These are phyloP conservation scores for Blastobotrys malaysiensis DNA, from an alignment of 1,139 yeast species.

Conservation along the genomic window DNA sequence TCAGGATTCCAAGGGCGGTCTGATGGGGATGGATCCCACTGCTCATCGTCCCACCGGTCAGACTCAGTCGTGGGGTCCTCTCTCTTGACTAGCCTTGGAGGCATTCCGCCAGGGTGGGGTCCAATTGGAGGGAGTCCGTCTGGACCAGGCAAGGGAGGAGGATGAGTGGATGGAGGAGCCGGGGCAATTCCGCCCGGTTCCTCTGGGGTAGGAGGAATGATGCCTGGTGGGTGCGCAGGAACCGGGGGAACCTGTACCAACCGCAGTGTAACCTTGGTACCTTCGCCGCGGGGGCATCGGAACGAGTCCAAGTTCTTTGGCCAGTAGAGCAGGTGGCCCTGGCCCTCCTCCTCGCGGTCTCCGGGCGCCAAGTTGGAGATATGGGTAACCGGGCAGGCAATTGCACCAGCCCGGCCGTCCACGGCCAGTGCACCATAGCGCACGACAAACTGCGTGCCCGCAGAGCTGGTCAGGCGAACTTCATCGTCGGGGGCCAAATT, in stretches of 20 bases:
- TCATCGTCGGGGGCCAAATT: not conserved
- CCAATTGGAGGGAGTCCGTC: not conserved
- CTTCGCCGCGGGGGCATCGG: not conserved
- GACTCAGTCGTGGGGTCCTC: not conserved
- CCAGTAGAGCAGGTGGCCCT: not conserved
- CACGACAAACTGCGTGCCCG: not conserved
- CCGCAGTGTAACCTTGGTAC: not conserved
- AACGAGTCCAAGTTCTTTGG: not conserved
- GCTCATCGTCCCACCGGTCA: not conserved
- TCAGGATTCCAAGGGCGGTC: not conserved
- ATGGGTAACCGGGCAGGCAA: not conserved
- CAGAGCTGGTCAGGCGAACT: not conserved
- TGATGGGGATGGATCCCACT: not conserved
- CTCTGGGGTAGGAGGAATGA: not conserved
- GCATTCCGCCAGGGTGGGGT: not conserved
- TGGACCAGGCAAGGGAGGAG: not conserved
- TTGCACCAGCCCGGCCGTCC: not conserved
- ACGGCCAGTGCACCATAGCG: not conserved
- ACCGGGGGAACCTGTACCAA: not conserved
- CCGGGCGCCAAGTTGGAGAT: not conserved
- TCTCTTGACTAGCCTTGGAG: not conserved
- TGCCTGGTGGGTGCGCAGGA: not conserved
- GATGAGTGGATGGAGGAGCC: not conserved
- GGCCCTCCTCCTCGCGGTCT: not conserved
- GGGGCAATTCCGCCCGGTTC: not conserved